Evolutionary conservation across 306 rosid species (phyloP).

Genomic region (Carpinus fangiana): DNA sequence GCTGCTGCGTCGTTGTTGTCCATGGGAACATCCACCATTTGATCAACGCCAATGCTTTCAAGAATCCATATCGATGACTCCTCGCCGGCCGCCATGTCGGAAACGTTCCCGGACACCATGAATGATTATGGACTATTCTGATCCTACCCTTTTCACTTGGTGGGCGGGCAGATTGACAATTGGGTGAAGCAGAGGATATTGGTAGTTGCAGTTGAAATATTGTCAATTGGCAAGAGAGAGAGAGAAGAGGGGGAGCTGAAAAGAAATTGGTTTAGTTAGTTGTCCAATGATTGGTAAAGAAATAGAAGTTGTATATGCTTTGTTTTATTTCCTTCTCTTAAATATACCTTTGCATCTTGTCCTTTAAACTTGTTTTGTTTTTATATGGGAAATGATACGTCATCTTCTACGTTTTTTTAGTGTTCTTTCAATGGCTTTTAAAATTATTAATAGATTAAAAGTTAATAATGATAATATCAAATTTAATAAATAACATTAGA

Average conservation of each 20-base stretch:
- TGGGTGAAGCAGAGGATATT: conserved; percentile 2
- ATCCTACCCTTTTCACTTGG: neutral
- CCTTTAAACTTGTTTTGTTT: too few species aligned
- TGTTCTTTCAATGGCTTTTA: too few species aligned
- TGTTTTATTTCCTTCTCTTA: neutral
- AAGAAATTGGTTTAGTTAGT: conserved; percentile 10
- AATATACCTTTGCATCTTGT: neutral
- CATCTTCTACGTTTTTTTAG: too few species aligned
- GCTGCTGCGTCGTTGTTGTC: neutral
- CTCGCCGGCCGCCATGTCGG: conserved; percentile 25
- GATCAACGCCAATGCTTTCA: conserved; percentile 59
- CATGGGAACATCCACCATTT: conserved; percentile 33
- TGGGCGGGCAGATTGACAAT: neutral
- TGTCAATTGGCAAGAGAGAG: conserved; percentile 12
- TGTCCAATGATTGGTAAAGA: conserved; percentile 29
- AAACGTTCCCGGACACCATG: conserved; percentile 20
- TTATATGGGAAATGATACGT: too few species aligned
- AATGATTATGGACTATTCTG: neutral
- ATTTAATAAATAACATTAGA: too few species aligned
- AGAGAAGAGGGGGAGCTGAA: conserved; percentile 17
- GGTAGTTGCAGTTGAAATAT: conserved; percentile 6
- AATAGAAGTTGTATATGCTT: neutral
- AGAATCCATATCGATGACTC: conserved; percentile 53
- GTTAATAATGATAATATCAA: too few species aligned
- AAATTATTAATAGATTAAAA: too few species aligned